Percentiles rank a stretch among this genome's conserved stretches.
Evolutionary conservation across 352 stramenopile species (phyloP).

Genomic region (Globisporangium okanoganense): DNA sequence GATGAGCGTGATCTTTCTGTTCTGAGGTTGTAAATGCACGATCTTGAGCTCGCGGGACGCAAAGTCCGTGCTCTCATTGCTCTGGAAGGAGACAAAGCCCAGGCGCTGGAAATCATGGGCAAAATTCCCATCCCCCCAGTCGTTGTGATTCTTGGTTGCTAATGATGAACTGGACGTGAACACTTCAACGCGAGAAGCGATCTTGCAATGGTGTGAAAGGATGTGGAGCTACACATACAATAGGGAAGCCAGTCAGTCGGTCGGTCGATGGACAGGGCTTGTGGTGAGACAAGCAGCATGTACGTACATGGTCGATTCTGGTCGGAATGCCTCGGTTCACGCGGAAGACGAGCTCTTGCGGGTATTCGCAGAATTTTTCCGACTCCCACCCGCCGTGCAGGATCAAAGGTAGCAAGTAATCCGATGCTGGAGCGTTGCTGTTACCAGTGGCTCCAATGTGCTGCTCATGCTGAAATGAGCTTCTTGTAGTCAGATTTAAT

Average conservation of each 20-base stretch:
- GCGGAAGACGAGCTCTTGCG: conserved; percentile 49
- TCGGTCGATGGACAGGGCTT: background rate
- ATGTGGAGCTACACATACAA: conserved; percentile 20
- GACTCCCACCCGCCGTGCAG: conserved; percentile 30
- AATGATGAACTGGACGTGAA: conserved; percentile 17
- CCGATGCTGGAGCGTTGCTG: background rate
- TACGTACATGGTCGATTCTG: conserved; percentile 14
- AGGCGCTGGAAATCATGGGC: conserved; percentile 28
- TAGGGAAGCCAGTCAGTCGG: background rate
- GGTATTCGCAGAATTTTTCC: conserved; percentile 61
- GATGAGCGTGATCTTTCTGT: conserved; percentile 26
- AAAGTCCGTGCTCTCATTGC: conserved; percentile 20
- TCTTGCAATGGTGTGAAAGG: conserved; percentile 35
- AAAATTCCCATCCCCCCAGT: conserved; percentile 3
- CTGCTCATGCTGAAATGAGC: background rate
- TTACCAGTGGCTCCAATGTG: background rate
- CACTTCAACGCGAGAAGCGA: conserved; percentile 47
- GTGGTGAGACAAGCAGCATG: conserved; percentile 3
- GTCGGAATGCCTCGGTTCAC: conserved; percentile 28
- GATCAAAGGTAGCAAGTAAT: background rate
- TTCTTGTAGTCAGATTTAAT: conserved; percentile 12
- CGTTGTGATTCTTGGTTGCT: background rate
- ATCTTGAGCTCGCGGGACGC: conserved; percentile 48
- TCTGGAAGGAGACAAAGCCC: conserved; percentile 36
- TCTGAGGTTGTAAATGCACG: conserved; percentile 20